These are phyloP conservation scores for Naganishia friedmannii DNA, from an alignment of 768 basidiomycete species.

Conservation along the genomic window DNA sequence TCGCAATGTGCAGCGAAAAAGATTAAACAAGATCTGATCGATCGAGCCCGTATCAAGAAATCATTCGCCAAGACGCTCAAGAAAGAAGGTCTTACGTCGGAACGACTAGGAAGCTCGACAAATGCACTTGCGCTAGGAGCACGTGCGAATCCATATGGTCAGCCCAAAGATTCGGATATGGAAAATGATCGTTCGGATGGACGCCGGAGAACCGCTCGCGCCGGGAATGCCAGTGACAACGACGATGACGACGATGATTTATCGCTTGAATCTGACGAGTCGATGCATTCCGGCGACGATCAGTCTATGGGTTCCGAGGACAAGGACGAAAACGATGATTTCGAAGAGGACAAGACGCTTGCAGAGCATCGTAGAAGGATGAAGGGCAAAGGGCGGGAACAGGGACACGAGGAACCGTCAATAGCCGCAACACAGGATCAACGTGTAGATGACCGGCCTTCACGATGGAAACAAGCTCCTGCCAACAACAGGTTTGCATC, in stretches of 20 bases:
- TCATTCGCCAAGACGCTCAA: constrained; percentile 70
- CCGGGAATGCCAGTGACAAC: constrained; percentile 17
- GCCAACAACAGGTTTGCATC: background rate
- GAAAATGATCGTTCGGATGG: constrained; percentile 32
- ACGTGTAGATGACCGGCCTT: background rate
- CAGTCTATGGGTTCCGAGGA: constrained; percentile 38
- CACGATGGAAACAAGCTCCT: background rate
- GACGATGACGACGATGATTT: constrained; percentile 19
- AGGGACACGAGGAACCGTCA: background rate
- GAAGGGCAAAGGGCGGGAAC: constrained; percentile 25
- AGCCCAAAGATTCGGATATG: constrained; percentile 18
- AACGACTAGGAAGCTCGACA: constrained; percentile 61
- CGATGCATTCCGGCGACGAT: constrained; percentile 55
- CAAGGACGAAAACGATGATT: constrained; percentile 9
- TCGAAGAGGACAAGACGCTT: constrained; percentile 11
- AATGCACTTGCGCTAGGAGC: constrained; percentile 18
- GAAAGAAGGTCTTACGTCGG: constrained; percentile 70
- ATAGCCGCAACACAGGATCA: background rate
- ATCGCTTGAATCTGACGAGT: background rate
- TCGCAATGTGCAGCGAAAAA: constrained; percentile 42
- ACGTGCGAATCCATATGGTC: constrained; percentile 18
- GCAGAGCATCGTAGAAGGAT: constrained; percentile 1
- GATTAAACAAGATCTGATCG: constrained; percentile 50
- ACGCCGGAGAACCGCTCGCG: constrained; percentile 37
- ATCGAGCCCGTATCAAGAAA: constrained; percentile 50